Conservation (phyloP, 345 rosid species). For the Populus ilicifolia region DNA sequence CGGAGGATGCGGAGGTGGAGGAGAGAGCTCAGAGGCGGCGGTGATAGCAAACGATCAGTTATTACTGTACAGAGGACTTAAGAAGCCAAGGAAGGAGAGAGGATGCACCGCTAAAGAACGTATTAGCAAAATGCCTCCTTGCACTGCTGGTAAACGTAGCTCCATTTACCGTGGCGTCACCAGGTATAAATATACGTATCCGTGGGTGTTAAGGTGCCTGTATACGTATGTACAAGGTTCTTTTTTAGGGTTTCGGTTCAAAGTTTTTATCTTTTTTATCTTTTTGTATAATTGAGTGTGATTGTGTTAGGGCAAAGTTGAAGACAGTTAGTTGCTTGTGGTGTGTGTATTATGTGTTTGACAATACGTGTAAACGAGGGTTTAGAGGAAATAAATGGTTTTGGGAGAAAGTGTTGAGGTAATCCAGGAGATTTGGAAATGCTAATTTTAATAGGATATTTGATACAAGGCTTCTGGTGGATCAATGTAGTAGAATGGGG, state of each 20-base stretch:
- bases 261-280: neutral
- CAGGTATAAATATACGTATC: conserved; percentile 41
- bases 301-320: neutral
- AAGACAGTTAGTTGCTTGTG: neutral
- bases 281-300: neutral
- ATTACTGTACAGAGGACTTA: conserved; percentile 66
- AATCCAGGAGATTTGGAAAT: too few relatives aligned
- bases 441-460: too few relatives aligned
- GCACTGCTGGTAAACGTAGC: conserved; percentile 97
- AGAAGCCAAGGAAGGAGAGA: conserved; percentile 94
- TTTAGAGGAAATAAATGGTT: neutral
- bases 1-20: conserved; percentile 11
- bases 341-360: neutral
- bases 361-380: neutral
- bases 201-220: neutral
- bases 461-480: too few relatives aligned
- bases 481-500: neutral
- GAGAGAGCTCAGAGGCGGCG: conserved; percentile 58
- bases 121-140: conserved; percentile 96
- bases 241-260: neutral
- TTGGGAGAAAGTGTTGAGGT: too few relatives aligned
- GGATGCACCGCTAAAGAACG: conserved; percentile 98
- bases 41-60: conserved; percentile 77
- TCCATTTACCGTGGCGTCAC: conserved; percentile 99
- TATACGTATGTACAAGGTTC: neutral